Percentiles rank a stretch among this genome's conserved stretches.
phyloP scores from a whole-genome alignment of 2,329 filamentous ascomycete species.

The Cytospora schulzeri region DNA sequence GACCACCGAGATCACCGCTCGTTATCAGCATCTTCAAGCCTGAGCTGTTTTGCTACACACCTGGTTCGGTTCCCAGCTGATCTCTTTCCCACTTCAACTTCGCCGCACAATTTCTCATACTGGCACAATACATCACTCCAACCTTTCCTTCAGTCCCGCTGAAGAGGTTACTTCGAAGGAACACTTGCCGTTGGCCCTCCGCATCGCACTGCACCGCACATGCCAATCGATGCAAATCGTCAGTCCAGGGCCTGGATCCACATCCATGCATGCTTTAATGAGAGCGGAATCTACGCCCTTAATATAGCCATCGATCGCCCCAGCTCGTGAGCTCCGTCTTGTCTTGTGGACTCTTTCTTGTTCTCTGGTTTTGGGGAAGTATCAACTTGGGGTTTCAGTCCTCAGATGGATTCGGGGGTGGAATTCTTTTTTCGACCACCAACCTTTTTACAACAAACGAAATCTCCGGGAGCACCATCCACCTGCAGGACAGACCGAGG shows the following conservation, averaged over 20 bases:
- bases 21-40: not conserved
- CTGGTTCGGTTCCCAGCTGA: not conserved
- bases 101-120: not conserved
- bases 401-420: conserved; percentile 24
- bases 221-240: conserved; percentile 13
- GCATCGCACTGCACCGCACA: conserved; percentile 2
- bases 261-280: conserved; percentile 29
- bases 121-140: not conserved
- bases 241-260: conserved; percentile 23
- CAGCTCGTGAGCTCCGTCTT: conserved; percentile 3
- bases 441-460: not conserved
- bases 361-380: conserved; percentile 7
- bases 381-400: conserved; percentile 12
- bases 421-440: conserved; percentile 7
- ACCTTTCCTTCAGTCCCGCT: not conserved
- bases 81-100: not conserved
- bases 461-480: not conserved
- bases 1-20: not conserved
- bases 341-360: not conserved
- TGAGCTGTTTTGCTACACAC: not conserved
- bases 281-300: conserved; percentile 25
- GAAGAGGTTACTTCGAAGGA: not conserved
- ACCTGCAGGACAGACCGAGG: not conserved
- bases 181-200: not conserved
- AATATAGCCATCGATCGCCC: conserved; percentile 24